Base-by-base conservation (phyloP, 2,329 filamentous ascomycete species). In the Aspergillus latus region DNA sequence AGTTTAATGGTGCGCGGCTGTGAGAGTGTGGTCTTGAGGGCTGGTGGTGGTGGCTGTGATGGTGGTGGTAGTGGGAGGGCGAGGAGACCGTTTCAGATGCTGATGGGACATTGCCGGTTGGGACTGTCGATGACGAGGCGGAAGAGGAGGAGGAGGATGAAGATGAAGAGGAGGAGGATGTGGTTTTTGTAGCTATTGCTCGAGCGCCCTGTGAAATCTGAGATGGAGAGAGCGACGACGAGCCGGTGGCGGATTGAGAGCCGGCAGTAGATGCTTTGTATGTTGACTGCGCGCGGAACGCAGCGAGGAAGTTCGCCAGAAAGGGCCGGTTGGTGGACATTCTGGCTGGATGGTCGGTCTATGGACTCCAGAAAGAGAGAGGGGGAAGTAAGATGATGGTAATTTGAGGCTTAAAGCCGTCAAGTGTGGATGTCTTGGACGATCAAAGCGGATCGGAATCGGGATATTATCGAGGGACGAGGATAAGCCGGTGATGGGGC, bases 281-380 rank as follows among this genome's bases (percentile, higher is more conserved):
- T 54, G 80, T 77, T 42, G 84, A 84, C 67, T 87, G 84, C 49
- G 85, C 84, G 50, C 85, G 80, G 67, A 88, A 88, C 60, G 85
- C 84, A 47, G 85, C 82, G 59, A 88, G 80, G 74, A 88, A 87
- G 76, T 84, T 85, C 63, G 84, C 80, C 65, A 88, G 79, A 74
- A 88, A 88, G 47, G 81, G 85, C 56, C 84, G 76, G 74, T 88
- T 87, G 61, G 83, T 86, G 2, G 84, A 82, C 84, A 87, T 87
- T 64, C 57, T 76, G 55, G 9, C 32, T 11, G 39, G 29, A 16
- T 29, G 29, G 16, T 32, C 15, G 10, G 26, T 34, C 39, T 32
- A 34, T 29, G 2, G 8, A 48, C 54, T 42, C 16, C 30, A n/a
- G 37, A 21, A 21, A n/a, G 37, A 46, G 34, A 37, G 39, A 44